Percentiles rank a stretch among this genome's conserved stretches.
Evolutionary conservation across 2,329 filamentous ascomycete species (phyloP).

Genomic region (Coniosporium tulheliwenetii): DNA sequence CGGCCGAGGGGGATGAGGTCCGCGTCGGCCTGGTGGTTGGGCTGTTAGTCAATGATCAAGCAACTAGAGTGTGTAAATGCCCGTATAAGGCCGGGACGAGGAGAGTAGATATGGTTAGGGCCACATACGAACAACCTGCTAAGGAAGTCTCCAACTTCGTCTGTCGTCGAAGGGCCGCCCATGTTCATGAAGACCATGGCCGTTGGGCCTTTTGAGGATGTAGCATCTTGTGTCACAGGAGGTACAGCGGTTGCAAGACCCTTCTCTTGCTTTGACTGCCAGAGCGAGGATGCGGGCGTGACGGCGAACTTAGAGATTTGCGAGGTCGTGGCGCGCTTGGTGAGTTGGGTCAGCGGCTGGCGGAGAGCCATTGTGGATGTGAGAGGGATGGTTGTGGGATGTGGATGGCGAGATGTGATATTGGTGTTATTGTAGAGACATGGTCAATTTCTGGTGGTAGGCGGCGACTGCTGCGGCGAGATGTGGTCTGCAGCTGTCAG

Average conservation of each 20-base stretch:
- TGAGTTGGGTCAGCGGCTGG: constrained; percentile 15
- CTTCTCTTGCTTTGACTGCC: constrained; percentile 6
- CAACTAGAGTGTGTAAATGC: background rate
- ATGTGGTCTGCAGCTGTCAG: too few relatives aligned
- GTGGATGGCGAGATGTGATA: too few relatives aligned
- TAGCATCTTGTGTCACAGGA: constrained; percentile 65
- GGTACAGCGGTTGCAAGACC: constrained; percentile 47
- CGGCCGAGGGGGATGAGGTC: constrained; percentile 93
- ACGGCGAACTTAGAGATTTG: constrained; percentile 13
- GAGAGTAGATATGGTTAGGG: too few relatives aligned
- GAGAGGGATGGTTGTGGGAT: too few relatives aligned
- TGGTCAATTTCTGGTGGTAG: too few relatives aligned
- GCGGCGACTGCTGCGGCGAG: too few relatives aligned
- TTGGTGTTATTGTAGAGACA: too few relatives aligned
- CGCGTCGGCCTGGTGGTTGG: constrained; percentile 53
- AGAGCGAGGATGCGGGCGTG: constrained; percentile 17
- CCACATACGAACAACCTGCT: constrained; percentile 81
- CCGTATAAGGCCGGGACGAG: background rate
- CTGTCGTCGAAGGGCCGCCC: constrained; percentile 80
- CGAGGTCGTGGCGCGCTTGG: constrained; percentile 15
- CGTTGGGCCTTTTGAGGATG: constrained; percentile 62
- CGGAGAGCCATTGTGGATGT: constrained; percentile 17
- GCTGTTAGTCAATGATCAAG: background rate
- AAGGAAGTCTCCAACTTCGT: constrained; percentile 80
- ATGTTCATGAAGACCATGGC: constrained; percentile 99